Evolutionary conservation across 495 filamentous ascomycete species (phyloP).

Genomic region (Penicillium flavigenum): DNA sequence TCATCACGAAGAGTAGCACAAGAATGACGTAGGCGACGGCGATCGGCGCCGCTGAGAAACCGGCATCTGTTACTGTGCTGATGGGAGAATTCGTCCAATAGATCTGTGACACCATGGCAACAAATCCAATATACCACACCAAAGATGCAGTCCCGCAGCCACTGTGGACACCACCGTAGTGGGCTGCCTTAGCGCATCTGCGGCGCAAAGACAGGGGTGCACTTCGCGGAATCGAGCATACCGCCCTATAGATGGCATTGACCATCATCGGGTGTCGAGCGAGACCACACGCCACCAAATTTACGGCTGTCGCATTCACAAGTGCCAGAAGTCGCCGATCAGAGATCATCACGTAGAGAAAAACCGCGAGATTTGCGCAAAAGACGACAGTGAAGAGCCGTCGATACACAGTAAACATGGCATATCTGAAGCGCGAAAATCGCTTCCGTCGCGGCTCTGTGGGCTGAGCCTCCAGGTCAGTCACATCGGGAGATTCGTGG

Average conservation of each 20-base stretch:
- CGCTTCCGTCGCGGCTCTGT: slow-evolving; percentile 13
- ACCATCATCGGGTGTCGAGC: slow-evolving; percentile 68
- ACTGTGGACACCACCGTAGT: slow-evolving; percentile 69
- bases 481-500: background rate
- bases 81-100: slow-evolving; percentile 23
- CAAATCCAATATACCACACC: slow-evolving; percentile 62
- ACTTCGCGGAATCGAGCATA: slow-evolving; percentile 50
- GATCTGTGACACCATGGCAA: slow-evolving; percentile 40
- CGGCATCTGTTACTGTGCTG: slow-evolving; percentile 12
- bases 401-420: slow-evolving; percentile 38
- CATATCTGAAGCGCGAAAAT: slow-evolving; percentile 27
- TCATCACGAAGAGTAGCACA: slow-evolving; percentile 33
- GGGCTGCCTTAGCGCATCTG: slow-evolving; percentile 64
- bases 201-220: slow-evolving; percentile 59
- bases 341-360: slow-evolving; percentile 33
- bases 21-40: slow-evolving; percentile 24
- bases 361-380: slow-evolving; percentile 42
- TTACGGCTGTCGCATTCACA: slow-evolving; percentile 42
- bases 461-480: slow-evolving; percentile 18
- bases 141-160: slow-evolving; percentile 61
- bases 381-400: slow-evolving; percentile 45
- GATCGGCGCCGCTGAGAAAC: slow-evolving; percentile 22
- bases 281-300: slow-evolving; percentile 45
- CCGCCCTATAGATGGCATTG: slow-evolving; percentile 61
- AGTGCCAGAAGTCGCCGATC: slow-evolving; percentile 22